Conservation (phyloP, 371 early-diverging fungal genomes). For the Mucor piriformis region DNA sequence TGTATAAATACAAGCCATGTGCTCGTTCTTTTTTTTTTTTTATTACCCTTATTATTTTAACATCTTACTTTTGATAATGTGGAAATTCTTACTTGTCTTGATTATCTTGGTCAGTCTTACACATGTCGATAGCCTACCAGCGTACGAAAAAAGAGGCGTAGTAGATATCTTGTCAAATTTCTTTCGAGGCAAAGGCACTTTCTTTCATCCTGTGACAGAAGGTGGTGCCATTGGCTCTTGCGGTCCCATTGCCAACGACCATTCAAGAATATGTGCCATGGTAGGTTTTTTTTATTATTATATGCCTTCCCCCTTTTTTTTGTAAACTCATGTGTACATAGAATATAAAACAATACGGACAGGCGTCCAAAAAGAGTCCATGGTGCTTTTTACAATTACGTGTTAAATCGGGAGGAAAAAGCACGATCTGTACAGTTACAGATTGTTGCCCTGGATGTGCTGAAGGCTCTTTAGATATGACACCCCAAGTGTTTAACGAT, state of each 20-base stretch:
- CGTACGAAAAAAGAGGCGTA: not conserved
- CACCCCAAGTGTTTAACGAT: constrained; percentile 59
- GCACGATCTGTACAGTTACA: constrained; percentile 25
- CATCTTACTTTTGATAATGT: too few relatives aligned
- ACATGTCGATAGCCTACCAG: too few relatives aligned
- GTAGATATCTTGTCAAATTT: constrained; percentile 13
- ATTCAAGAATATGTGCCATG: constrained; percentile 38
- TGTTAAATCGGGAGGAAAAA: constrained; percentile 39
- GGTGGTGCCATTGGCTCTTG: constrained; percentile 31
- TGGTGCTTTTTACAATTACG: constrained; percentile 21
- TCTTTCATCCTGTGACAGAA: constrained; percentile 36
- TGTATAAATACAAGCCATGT: too few relatives aligned
- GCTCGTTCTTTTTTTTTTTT: too few relatives aligned
- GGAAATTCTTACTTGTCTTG: too few relatives aligned
- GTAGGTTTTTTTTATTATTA: too few relatives aligned
- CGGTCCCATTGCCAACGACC: constrained; percentile 25
- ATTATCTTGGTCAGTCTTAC: too few relatives aligned
- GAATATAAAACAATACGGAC: constrained; percentile 19
- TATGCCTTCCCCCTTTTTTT: not conserved
- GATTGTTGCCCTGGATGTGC: constrained; percentile 40
- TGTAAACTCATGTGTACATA: not conserved
- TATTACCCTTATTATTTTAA: too few relatives aligned
- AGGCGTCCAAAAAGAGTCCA: constrained; percentile 15
- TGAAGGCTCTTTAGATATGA: constrained; percentile 51
- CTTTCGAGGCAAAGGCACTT: constrained; percentile 29